Evolutionary conservation across 805 yeast genomes (phyloP).

Genomic region (Zygosaccharomyces bisporus): DNA sequence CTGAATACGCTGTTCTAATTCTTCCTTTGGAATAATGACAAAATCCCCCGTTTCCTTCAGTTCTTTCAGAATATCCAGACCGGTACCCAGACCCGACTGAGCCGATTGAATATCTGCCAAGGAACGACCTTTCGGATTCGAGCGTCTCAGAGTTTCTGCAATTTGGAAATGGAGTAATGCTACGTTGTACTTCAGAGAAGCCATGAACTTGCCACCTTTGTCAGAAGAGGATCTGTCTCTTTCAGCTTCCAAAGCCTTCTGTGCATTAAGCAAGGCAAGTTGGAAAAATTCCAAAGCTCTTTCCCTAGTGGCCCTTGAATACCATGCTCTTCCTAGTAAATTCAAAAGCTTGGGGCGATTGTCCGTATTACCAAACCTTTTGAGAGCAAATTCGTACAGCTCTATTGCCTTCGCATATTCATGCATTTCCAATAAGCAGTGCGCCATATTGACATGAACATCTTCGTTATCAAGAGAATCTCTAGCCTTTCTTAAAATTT

Average conservation of each 20-base stretch:
- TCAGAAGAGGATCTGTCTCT: slow-evolving; percentile 20
- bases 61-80: slow-evolving; percentile 54
- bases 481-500: slow-evolving; percentile 80
- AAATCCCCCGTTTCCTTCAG: slow-evolving; percentile 47
- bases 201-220: slow-evolving; percentile 38
- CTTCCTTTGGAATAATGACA: slow-evolving; percentile 77
- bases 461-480: slow-evolving; percentile 85
- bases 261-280: slow-evolving; percentile 59
- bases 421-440: slow-evolving; percentile 75
- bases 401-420: slow-evolving; percentile 86
- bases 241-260: slow-evolving; percentile 47
- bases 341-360: slow-evolving; percentile 65
- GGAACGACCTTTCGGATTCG: slow-evolving; percentile 55
- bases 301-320: slow-evolving; percentile 66
- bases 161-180: slow-evolving; percentile 83
- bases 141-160: slow-evolving; percentile 74
- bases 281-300: slow-evolving; percentile 57
- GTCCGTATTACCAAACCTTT: slow-evolving; percentile 54
- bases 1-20: slow-evolving; percentile 79
- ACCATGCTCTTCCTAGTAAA: slow-evolving; percentile 86
- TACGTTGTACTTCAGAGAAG: slow-evolving; percentile 65
- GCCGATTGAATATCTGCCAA: slow-evolving; percentile 58
- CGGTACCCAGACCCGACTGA: slow-evolving; percentile 54
- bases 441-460: slow-evolving; percentile 81
- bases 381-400: slow-evolving; percentile 75